Evolutionary conservation across 768 basidiomycete genomes (phyloP).

Genomic region (Kwoniella bestiolae): DNA sequence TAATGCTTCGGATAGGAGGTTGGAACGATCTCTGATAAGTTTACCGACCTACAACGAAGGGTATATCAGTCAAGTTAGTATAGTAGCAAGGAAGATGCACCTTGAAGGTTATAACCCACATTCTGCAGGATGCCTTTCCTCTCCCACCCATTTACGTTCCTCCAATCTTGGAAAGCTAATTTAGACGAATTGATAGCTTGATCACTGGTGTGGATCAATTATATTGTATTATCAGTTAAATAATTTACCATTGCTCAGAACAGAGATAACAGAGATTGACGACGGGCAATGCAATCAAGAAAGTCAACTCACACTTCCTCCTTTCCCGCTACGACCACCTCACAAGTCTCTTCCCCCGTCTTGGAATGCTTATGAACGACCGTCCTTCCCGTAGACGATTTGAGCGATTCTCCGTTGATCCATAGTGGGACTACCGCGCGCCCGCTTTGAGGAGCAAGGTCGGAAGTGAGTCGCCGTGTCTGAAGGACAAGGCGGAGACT

Average conservation of each 20-base stretch:
- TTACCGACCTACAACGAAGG: conserved; percentile 28
- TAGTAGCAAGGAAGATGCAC: not conserved
- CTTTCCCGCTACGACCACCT: conserved; percentile 38
- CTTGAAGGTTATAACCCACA: conserved; percentile 14
- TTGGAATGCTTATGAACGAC: conserved; percentile 24
- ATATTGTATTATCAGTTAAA: not conserved
- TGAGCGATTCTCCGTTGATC: conserved; percentile 27
- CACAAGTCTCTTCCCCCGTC: conserved; percentile 26
- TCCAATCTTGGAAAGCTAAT: conserved; percentile 34
- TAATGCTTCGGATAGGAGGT: conserved; percentile 21
- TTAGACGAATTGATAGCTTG: conserved; percentile 22
- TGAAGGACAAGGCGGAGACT: too few relatives aligned
- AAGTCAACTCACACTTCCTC: conserved; percentile 31
- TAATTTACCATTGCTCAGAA: too few relatives aligned
- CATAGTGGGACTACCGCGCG: conserved; percentile 29
- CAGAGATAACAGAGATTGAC: not conserved
- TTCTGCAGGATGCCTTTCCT: conserved; percentile 29
- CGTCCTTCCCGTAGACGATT: conserved; percentile 9
- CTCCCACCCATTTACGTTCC: conserved; percentile 33
- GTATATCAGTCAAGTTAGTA: not conserved
- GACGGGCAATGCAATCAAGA: not conserved
- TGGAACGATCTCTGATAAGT: conserved; percentile 32
- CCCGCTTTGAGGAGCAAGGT: not conserved
- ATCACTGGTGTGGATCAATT: not conserved
- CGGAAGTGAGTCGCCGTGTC: not conserved